These are phyloP conservation scores for Phytopythium oedochilum DNA, from an alignment of 352 stramenopile genomes.

Conservation along the genomic window DNA sequence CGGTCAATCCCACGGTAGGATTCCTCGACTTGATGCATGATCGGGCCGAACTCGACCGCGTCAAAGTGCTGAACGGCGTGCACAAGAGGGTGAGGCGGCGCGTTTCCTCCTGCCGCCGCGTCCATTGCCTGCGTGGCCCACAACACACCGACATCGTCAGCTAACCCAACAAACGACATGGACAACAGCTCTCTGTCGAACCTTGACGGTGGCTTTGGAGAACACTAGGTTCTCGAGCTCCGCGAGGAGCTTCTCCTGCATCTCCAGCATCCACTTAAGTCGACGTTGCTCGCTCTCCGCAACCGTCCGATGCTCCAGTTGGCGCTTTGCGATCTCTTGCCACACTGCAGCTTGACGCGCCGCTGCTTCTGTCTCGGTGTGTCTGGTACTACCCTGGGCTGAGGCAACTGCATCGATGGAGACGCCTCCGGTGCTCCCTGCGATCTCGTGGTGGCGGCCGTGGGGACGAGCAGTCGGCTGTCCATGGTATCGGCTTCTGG, in stretches of 20 bases:
- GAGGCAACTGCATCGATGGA: too few relatives aligned
- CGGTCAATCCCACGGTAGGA: not conserved
- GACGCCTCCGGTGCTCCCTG: too few relatives aligned
- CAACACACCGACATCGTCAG: not conserved
- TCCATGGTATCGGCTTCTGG: too few relatives aligned
- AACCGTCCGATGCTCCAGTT: conserved; percentile 9
- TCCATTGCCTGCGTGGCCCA: not conserved
- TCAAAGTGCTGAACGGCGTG: not conserved
- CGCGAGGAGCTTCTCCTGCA: conserved; percentile 2
- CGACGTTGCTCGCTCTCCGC: conserved; percentile 8
- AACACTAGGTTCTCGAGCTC: conserved; percentile 7
- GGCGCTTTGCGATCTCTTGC: conserved; percentile 9
- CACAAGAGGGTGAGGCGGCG: not conserved
- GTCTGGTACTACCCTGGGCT: too few relatives aligned
- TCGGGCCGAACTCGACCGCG: not conserved
- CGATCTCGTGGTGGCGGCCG: too few relatives aligned
- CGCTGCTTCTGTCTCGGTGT: too few relatives aligned
- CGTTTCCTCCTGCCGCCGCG: not conserved
- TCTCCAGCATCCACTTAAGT: conserved; percentile 7
- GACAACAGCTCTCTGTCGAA: too few relatives aligned
- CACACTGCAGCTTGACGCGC: conserved; percentile 1
- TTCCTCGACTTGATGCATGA: not conserved
- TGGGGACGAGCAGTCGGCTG: too few relatives aligned
- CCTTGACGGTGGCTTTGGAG: not conserved
- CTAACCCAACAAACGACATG: conserved; percentile 2